Base-by-base conservation (phyloP, 768 basidiomycete species). In the Amanita inopinata region DNA sequence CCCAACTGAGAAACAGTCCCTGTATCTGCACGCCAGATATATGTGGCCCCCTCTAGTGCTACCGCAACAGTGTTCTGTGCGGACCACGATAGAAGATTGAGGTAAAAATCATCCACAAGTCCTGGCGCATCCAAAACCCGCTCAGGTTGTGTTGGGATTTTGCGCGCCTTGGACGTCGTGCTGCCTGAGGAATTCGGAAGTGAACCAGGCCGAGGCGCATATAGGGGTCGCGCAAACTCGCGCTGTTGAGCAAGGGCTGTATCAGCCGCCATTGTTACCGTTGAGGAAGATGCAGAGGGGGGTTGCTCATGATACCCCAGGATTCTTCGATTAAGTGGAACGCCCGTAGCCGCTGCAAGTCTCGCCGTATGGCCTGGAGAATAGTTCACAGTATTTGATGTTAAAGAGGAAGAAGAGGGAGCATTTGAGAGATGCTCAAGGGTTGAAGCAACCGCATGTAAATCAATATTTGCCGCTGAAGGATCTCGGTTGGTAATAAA, bases 91-190 rank as follows among this genome's bases (percentile, higher is more conserved):
- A 97, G 60, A 40, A 99, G 70, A 59, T 98, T 99, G 55, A 99
- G 78, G 56, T 99, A 99, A 60, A 94, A 99, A 60, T 99, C 96
- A 51, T 98, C 91, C 7, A 80, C 72, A 71, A 87, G 81, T 4
- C 89, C 89, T 1, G 92, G 92, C 0, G 94, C 94, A 52, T 98
- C 96, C 7, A 99, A 72, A 5, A 97, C 91, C n/a, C 91, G 76
- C 52, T 94, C 87, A 0, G 94, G 89, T 17, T 80, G 77, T 0
- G 86, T 85, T 0, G 91, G 75, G 41, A 97, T 88, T 51, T 83
- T 81, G 14, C 94, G 74, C 4, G 82, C 71, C 56, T 87, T 88
- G 50, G 76, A 74, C 0, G 79, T 80, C 0, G 68, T 62, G 1
- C 74, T 66, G 1, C 80, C 76, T 2, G 75, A 80, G 3, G 84